Base-by-base conservation (phyloP, 2,329 filamentous ascomycete genomes). In the Sporothrix brasiliensis region DNA sequence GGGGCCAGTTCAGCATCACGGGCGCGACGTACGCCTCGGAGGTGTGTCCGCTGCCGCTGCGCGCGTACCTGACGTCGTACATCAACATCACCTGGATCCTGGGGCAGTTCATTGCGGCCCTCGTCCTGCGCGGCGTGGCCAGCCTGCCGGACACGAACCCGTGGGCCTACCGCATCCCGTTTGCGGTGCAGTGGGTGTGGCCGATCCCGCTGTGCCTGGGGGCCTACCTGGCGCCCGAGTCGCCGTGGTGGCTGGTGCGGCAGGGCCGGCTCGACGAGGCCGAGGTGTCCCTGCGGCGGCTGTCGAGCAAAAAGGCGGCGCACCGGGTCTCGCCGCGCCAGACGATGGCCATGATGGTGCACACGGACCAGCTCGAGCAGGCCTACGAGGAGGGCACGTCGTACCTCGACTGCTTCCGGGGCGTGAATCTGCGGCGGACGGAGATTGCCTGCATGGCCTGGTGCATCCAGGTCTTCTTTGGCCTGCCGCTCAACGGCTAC, bases 81-180 rank as follows among this genome's bases (percentile, higher is more conserved):
- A 85, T 88, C 71, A 89, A 88, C 74, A 78, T 89, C 50, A 88
- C 86, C 74, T 89, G 88, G 78, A 86, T 88, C 56, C 86, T 86
- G 34, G 87, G 87, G 0, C 87, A 89, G 74, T 80, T 89, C 7
- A 79, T 89, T 4, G 86, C 79, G 1, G 83, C 84, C 67, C 80
- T 80, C 2, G 80, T 83, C 39, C 83, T 82, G 0, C 80, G 81
- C 2, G 81, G 81, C 2, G 81, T 83, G 0, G 77, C 79, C 44
- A 77, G 75, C n/a, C 74, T 82, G 9, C 72, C 77, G 11, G 80
- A 79, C 58, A 44, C 54, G 2, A 39, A 39, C 30, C 79, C 84
- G 70, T 85, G 83, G 83, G 83, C 83, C 0, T 85, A 84, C 73
- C 81, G 79, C 41, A 79, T 83, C 30, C 81, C 81, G 0, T 83